These are phyloP conservation scores for Dictyostelium discoideum DNA, from an alignment of 78 protist species.

Conservation along the genomic window DNA sequence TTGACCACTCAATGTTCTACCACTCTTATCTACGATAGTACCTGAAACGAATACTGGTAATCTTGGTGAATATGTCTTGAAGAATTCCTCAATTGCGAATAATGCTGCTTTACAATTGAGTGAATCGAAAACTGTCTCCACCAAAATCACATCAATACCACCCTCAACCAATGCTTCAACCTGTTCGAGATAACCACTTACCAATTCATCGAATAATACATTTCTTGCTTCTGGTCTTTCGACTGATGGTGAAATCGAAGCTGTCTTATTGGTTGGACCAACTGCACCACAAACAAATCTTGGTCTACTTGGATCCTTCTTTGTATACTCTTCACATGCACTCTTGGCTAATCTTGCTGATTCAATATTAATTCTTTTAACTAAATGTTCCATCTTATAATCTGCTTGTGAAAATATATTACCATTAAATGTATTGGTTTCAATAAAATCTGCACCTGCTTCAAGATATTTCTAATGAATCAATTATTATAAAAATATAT, in stretches of 20 bases:
- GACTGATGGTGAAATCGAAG: constrained; percentile 96
- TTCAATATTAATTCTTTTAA: constrained; percentile 83
- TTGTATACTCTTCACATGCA: constrained; percentile 60
- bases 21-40: constrained; percentile 96
- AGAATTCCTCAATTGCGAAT: constrained; percentile 91
- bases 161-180: constrained; percentile 95
- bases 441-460: constrained; percentile 99
- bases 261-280: constrained; percentile 98
- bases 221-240: constrained; percentile 96
- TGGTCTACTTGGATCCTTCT: constrained; percentile 79
- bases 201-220: constrained; percentile 93
- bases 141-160: constrained; percentile 96
- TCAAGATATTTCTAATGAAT: constrained; percentile 84
- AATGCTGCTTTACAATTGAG: constrained; percentile 96
- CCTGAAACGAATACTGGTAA: constrained; percentile 92
- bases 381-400: constrained; percentile 91
- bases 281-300: constrained; percentile 98
- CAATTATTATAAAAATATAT: too few relatives aligned
- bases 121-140: constrained; percentile 99
- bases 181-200: constrained; percentile 94
- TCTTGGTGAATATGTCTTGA: constrained; percentile 71
- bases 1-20: constrained; percentile 99
- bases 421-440: constrained; percentile 98
- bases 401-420: constrained; percentile 96
- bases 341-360: constrained; percentile 85